Base-by-base conservation (phyloP, 2,329 filamentous ascomycete species). In the Cercospora sojina region DNA sequence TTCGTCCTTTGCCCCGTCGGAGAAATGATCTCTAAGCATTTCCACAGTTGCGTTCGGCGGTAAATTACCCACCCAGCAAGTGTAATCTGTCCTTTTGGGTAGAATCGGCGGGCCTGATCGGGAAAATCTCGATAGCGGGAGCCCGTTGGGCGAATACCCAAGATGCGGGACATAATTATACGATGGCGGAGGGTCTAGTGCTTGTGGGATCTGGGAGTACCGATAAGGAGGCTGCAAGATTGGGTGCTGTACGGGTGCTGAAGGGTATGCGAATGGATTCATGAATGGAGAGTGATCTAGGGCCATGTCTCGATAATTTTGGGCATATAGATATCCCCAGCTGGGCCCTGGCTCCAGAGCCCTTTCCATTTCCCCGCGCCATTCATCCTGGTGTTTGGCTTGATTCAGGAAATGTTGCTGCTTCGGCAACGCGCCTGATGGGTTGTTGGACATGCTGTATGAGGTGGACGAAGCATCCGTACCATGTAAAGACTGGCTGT, bases 21-120 rank as follows among this genome's bases (percentile, higher is more conserved):
- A 96, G 65, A 97, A 94, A 76, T 97, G 91, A 66, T 95, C 88
- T 62, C 97, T 96, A n/a, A 98, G 82, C 65, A 86, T 90, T 79
- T 92, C 88, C 16, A 98, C 84, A 41, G 89, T 90, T 0, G 92
- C 90, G 57, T 92, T 90, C 0, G 91, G 90, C 2, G 94, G 93
- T 0, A 98, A 83, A 76, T 98, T 98, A 43, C 94, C 94, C 25
- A 98, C 92, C 94, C 94, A 98, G 20, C 97, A 88, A 0, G 94
- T 94, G 76, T 97, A 91, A 1, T 93, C 93, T 82, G 84, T 88
- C 74, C 88, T 85, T 73, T 85, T 87, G 4, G 88, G 87, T 73
- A 89, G 90, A 70, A 87, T 82, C 29, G 87, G 87, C 4, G 87
- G 87, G 8, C 87, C 88, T 71, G 87, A 63, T 25, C 64, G 51